Base-by-base conservation (phyloP, 371 early-diverging fungal species). In the Zopfochytrium polystomum region DNA sequence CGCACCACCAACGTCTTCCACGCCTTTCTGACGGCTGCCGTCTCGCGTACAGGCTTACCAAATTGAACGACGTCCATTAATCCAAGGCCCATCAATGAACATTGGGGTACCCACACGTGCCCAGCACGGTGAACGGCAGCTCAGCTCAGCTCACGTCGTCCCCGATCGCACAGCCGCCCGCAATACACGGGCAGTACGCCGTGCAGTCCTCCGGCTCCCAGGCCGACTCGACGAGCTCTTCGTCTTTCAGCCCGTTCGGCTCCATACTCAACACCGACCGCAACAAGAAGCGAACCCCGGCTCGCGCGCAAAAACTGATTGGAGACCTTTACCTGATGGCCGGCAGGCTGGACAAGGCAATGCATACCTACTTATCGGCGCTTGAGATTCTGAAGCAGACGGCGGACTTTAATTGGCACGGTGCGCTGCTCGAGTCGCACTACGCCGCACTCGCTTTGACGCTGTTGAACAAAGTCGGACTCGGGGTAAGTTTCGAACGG, bases 311-410 rank as follows among this genome's bases (percentile, higher is more conserved):
- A 58, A 92, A 92, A 59, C 62, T 92, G 22, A 66, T 90, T 23
- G 89, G 83, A 1, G 92, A 92, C 70, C 69, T 91, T 47, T 88
- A 84, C 66, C 56, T 92, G 45, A 68, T 92, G 69, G 85, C 89
- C 25, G 92, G 92, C 25, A 70, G 87, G 43, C 58, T 88, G 31
- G 89, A 89, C 1, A 81, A 85, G 61, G 91, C 92, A 7, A 81
- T 89, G 6, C 63, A 66, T 22, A 79, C 78, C 85, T 86, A 78
- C n/a, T 27, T 51, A n/a, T 34, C 33, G n/a, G 29, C 15, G 27
- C 83, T 90, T 23, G 91, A 90, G 11, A 70, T 76, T 43, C 75
- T 88, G 52, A 86, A 85, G 61, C 63, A 76, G 11, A 83, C 77
- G 45, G 73, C 76, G 2, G 92, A 92, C 67, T 86, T 72, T 65